Base-by-base conservation (phyloP, 2,329 filamentous ascomycete species). In the Exophiala calicioides region DNA sequence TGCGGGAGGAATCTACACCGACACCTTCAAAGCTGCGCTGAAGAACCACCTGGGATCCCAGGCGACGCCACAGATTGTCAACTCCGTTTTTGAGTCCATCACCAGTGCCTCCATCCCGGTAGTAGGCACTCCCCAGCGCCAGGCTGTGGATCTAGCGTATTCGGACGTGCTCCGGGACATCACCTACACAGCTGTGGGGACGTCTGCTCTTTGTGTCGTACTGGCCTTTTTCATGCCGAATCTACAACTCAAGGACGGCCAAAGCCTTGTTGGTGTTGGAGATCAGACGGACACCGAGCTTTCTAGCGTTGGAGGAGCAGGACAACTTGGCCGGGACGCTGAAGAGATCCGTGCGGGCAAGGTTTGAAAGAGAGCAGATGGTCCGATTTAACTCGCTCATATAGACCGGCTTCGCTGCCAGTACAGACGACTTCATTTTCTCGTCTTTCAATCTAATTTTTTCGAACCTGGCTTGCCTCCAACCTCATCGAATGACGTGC, bases 1-100 rank as follows among this genome's bases (percentile, higher is more conserved):
- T 35, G 72, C 74, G 2, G 74, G 74, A 4, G 72, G 68, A 5
- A 76, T 78, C 10, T 78, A 77, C 53, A 77, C 8, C 5, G 24
- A 12, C 24, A 27, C 24, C 7, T 27, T 27, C 24, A 27, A 27
- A 27, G 24, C 7, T 27, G 24, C 24, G 7, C 12, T 27, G 24
- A 7, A 12, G 12, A 7, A 27, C 12, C 24, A 27, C 12, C 24
- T 27, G 7, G 24, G 24, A 7, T 27, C 24, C 12, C 24, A 27
- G 24, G 24, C 12, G 24, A 27, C 24, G 7, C 7, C 7, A 7
- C 7, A 7, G 12, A 27, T 27, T 27, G 24, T 27, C 24, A 27
- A 27, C 12, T 27, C 24, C 24, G 24, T 27, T 12, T 27, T 27
- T 27, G 24, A 27, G 12, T 27, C 24, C 7, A 27, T 27, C 12